Base-by-base conservation (phyloP, 768 basidiomycete genomes). In the Xerocomus spinulosus region DNA sequence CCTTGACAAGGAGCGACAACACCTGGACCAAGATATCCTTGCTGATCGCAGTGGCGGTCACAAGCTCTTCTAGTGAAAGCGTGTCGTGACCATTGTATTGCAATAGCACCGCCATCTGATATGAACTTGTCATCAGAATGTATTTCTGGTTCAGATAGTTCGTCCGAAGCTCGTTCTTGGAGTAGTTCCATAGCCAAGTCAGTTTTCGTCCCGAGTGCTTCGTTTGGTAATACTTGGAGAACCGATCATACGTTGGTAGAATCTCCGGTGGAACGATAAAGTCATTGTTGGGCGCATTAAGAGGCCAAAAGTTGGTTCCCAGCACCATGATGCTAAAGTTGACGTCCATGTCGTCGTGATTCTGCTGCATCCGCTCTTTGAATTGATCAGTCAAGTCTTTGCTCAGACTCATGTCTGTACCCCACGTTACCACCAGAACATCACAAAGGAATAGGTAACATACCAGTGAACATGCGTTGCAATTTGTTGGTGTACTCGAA, bases 171-270 rank as follows among this genome's bases (percentile, higher is more conserved):
- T 99, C 96, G 70, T 94, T 94, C 74, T 95, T 95, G 46, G 85
- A 92, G 66, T 94, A 91, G 61, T 97, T 95, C 96, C 96, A 99
- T 9, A 98, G 72, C 95, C 95, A 99, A 0, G 91, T 94, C 35
- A 99, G 78, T 63, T 95, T 95, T 51, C 95, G 86, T 13, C 93
- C 95, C 3, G 86, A 89, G 67, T 95, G 92, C 67, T 94, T 92
- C 62, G 82, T 83, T 62, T 90, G 87, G 67, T 98, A 97, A 73
- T 92, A 98, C 51, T 83, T 82, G 53, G 83, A 81, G 76, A 98
- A 99, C 36, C 91, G 82, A 49, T 94, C 87, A 64, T 94, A 92
- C 8, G 87, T 91, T 18, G 87, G 78, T 17, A 83, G 72, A 50
- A 99, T 84, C 66, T 98, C 93, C 4, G 80, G 68, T 0, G 96